Base-by-base conservation (phyloP, 495 filamentous ascomycete species). In the Penicillium robsamsonii region DNA sequence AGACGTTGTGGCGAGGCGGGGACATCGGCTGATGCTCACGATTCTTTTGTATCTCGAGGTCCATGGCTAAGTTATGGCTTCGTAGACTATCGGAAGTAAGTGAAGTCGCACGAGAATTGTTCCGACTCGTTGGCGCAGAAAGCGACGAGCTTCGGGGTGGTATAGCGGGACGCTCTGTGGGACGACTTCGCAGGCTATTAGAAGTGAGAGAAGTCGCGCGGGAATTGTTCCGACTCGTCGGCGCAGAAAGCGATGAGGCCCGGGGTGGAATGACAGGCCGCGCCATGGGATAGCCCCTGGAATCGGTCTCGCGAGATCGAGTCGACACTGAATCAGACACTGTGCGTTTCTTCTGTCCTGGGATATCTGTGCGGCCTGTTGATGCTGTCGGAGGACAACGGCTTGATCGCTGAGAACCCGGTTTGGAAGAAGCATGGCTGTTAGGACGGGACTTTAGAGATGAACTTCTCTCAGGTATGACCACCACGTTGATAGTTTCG, bases 241-340 rank as follows among this genome's bases (percentile, higher is more conserved):
- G 86, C 3, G 87, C 87, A 18, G 87, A 89, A n/a, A 90, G 79
- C 8, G 86, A 88, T 3, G 86, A 87, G 56, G 79, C 81, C 25
- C 65, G 65, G 27, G 84, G 57, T 84, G 81, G 84, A 49, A 89
- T 81, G 17, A 75, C 67, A n/a, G 87, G 86, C 11, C 79, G 80
- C 42, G 57, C 61, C 40, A 57, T 48, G 13, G 55, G 46, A 27
- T 71, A 69, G 24, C 65, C 65, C 27, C 70, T 69, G 20, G 57
- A 63, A 38, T 69, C 64, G 22, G 12, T 46, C 40, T 62, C 65
- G 59, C 53, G 62, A 47, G 63, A 61, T 25, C 43, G 53, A 50
- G 60, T 60, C 53, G 70, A 62, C 43, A 66, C 60, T 20, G 69
- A 69, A 29, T 78, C 77, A 15, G 79, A 81, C 44, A 74, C 55